phyloP scores from a whole-genome alignment of 768 basidiomycete species.

The Mycena galopus region DNA sequence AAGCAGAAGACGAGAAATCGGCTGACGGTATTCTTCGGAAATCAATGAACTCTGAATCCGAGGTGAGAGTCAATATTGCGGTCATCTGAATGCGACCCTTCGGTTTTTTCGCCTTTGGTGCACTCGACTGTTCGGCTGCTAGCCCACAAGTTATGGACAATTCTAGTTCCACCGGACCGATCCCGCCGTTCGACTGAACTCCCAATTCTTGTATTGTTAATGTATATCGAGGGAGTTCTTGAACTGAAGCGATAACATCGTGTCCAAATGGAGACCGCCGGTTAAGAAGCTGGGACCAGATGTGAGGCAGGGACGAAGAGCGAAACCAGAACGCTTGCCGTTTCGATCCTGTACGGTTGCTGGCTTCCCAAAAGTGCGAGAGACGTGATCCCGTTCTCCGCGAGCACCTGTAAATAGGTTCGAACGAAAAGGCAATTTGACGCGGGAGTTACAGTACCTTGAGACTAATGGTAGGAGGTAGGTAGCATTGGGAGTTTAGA shows the following conservation, averaged over 20 bases:
- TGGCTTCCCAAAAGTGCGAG: slow-evolving; percentile 69
- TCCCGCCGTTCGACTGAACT: slow-evolving; percentile 59
- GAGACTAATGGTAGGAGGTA: slow-evolving; percentile 41
- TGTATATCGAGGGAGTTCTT: slow-evolving; percentile 76
- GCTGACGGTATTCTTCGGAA: slow-evolving; percentile 83
- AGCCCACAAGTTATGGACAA: slow-evolving; percentile 72
- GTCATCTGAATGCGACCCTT: slow-evolving; percentile 72
- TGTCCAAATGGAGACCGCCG: slow-evolving; percentile 81
- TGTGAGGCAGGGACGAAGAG: slow-evolving; percentile 14
- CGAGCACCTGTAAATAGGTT: slow-evolving; percentile 67
- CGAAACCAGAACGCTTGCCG: slow-evolving; percentile 53
- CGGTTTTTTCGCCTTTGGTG: slow-evolving; percentile 57
- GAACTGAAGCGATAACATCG: slow-evolving; percentile 71
- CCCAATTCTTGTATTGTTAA: slow-evolving; percentile 64
- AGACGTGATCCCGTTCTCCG: slow-evolving; percentile 77
- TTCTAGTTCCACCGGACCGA: slow-evolving; percentile 67
- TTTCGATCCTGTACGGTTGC: slow-evolving; percentile 72
- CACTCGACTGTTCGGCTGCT: slow-evolving; percentile 42
- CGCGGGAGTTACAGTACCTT: slow-evolving; percentile 41
- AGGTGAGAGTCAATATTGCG: slow-evolving; percentile 78
- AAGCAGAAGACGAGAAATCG: not conserved
- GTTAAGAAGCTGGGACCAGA: slow-evolving; percentile 71
- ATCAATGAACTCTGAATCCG: slow-evolving; percentile 81
- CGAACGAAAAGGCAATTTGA: not conserved
- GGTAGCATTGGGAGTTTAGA: no score